Evolutionary conservation across 2,329 filamentous ascomycete genomes (phyloP).

Genomic region (Colletotrichum truncatum): DNA sequence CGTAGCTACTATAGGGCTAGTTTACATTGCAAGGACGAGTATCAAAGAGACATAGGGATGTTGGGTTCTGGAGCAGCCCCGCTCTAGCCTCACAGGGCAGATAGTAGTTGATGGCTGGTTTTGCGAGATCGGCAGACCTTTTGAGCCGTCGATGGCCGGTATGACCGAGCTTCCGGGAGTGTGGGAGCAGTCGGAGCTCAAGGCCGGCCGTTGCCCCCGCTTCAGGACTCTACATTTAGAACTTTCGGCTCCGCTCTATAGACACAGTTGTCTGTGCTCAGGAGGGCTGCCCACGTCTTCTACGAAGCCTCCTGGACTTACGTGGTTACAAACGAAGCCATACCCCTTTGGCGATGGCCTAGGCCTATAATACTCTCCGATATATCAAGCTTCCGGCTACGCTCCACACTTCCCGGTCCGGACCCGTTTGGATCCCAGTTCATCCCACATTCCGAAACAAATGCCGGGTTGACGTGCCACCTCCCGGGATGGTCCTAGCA

Average conservation of each 20-base stretch:
- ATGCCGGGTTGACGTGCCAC: not conserved
- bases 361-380: not conserved
- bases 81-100: not conserved
- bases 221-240: not conserved
- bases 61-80: not conserved
- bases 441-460: conserved; percentile 23
- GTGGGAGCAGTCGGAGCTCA: conserved; percentile 1
- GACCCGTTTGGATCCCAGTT: not conserved
- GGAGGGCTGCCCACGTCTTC: not conserved
- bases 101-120: not conserved
- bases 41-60: not conserved
- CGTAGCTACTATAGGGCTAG: conserved; percentile 1
- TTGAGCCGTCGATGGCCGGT: not conserved
- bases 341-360: not conserved
- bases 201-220: not conserved
- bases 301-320: conserved; percentile 12
- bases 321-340: not conserved
- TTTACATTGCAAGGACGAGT: not conserved
- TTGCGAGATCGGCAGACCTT: not conserved
- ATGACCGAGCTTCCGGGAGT: not conserved
- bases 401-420: not conserved
- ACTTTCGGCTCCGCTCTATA: not conserved
- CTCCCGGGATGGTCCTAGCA: not conserved
- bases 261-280: not conserved
- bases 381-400: conserved; percentile 1